Conservation (phyloP, 1,284 basidiomycete species). For the Sanghuangporus sanghuang region DNA sequence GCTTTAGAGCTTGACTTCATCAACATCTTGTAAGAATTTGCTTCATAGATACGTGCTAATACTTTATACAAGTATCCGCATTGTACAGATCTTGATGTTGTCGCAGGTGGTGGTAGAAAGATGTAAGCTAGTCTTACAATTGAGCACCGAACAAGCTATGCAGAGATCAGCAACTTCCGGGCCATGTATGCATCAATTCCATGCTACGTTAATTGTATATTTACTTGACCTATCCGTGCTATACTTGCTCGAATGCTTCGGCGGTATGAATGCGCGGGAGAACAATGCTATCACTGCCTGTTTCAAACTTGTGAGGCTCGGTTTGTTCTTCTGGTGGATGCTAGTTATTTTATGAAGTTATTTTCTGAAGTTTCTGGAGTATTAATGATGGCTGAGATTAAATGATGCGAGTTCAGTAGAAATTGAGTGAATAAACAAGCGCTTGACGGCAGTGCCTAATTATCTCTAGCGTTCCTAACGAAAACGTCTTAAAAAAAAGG, state of each 20-base stretch:
- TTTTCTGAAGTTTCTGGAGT: no score
- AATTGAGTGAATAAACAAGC: no score
- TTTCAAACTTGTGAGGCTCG: not conserved
- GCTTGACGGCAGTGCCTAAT: no score
- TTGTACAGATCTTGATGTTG: slow-evolving; percentile 75
- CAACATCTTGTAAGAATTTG: slow-evolving; percentile 67
- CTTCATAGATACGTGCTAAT: not conserved
- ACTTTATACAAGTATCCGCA: slow-evolving; percentile 51
- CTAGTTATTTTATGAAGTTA: no score
- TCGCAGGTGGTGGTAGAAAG: slow-evolving; percentile 25
- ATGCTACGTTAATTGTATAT: not conserved
- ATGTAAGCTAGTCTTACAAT: slow-evolving; percentile 16
- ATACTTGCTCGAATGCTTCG: not conserved
- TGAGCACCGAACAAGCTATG: not conserved
- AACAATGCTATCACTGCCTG: not conserved
- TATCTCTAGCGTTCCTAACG: no score
- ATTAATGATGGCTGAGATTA: no score
- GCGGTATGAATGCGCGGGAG: no score
- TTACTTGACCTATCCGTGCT: not conserved
- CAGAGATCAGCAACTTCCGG: not conserved
- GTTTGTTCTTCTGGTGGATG: no score
- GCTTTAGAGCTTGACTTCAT: slow-evolving; percentile 83
- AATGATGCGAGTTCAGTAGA: no score
- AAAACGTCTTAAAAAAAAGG: no score
- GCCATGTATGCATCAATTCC: not conserved